Conservation (phyloP, 2,329 filamentous ascomycete species). For the Samsoniella hepiali region DNA sequence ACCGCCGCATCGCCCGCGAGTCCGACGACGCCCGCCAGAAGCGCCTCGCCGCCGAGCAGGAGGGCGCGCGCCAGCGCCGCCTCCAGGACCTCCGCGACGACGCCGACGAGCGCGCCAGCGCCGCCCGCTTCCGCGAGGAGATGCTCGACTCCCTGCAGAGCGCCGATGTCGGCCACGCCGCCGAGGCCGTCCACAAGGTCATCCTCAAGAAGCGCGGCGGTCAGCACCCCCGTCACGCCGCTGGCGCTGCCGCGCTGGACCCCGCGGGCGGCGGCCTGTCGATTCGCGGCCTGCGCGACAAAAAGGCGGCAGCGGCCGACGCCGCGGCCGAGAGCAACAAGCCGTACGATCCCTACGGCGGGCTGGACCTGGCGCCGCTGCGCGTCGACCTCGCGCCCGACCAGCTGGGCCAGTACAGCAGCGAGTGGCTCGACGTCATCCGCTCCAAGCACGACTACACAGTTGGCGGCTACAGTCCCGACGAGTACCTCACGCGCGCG, state of each 20-base stretch:
- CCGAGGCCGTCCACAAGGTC: conserved; percentile 56
- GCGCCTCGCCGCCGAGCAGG: conserved; percentile 62
- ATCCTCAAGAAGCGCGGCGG: conserved; percentile 72
- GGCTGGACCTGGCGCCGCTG: conserved; percentile 62
- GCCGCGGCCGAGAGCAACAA: conserved; percentile 52
- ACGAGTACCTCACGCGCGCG: conserved; percentile 76
- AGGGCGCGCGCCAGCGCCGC: conserved; percentile 58
- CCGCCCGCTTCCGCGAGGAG: conserved; percentile 62
- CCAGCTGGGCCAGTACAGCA: conserved; percentile 64
- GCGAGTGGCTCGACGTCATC: conserved; percentile 67
- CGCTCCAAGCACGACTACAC: conserved; percentile 63
- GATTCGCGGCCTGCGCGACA: conserved; percentile 77
- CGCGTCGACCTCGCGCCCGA: conserved; percentile 59
- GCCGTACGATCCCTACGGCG: conserved; percentile 86
- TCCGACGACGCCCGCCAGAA: conserved; percentile 51
- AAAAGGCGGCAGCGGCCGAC: conserved; percentile 39
- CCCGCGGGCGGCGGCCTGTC: conserved; percentile 44
- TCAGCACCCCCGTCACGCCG: conserved; percentile 31
- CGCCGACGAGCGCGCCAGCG: conserved; percentile 63
- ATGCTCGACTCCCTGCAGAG: conserved; percentile 67
- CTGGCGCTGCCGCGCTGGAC: conserved; percentile 33
- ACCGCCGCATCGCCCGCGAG: conserved; percentile 51
- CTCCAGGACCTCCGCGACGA: conserved; percentile 64
- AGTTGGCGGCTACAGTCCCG: conserved; percentile 79
- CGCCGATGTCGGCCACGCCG: conserved; percentile 58